Conservation (phyloP, 305 asterid genomes). For the Fraxinus baroniana region DNA sequence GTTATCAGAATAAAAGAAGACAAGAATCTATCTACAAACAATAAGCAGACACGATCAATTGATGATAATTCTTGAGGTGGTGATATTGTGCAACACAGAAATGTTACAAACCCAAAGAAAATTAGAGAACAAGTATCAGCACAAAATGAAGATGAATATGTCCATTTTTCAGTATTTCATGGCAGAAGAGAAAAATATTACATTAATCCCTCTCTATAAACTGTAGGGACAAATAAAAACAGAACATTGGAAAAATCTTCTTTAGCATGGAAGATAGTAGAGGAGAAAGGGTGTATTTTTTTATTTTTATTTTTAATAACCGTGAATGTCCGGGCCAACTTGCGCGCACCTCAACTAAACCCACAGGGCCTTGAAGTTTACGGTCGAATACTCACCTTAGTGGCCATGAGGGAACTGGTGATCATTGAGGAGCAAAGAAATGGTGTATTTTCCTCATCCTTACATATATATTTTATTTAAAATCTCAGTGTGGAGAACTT, state of each 20-base stretch:
- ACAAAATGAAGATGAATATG: not conserved
- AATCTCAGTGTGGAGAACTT: not conserved
- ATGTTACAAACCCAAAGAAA: not conserved
- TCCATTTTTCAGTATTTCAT: not conserved
- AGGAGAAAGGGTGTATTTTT: not conserved
- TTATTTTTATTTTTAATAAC: too few species aligned
- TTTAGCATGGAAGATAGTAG: not conserved
- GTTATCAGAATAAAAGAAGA: not conserved
- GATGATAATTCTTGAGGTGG: not conserved
- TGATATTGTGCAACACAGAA: not conserved
- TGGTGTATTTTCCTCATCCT: not conserved
- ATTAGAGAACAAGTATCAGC: not conserved
- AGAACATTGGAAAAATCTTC: not conserved
- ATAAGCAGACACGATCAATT: not conserved
- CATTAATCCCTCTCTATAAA: not conserved
- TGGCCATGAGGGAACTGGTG: too few species aligned
- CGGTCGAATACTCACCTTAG: too few species aligned
- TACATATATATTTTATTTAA: not conserved
- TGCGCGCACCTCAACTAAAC: too few species aligned
- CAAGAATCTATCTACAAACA: not conserved
- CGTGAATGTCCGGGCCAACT: too few species aligned
- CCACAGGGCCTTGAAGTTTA: too few species aligned
- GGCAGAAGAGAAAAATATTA: not conserved
- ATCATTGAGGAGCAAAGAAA: too few species aligned
- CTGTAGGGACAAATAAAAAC: not conserved